Evolutionary conservation across 768 basidiomycete species (phyloP).

Genomic region (Trametes gibbosa): DNA sequence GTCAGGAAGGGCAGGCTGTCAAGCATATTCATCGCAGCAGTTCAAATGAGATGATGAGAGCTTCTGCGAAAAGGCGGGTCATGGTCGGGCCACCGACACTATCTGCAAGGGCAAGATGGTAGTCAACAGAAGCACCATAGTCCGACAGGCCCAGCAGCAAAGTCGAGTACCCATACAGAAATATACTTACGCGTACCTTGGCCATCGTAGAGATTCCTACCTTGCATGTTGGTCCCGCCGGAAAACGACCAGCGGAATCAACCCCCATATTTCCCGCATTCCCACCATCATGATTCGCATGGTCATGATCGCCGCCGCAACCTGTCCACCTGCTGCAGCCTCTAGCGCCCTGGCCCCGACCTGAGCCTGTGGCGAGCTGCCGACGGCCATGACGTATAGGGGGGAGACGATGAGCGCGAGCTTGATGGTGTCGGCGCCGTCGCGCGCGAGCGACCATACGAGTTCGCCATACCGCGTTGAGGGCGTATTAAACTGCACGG

Average conservation of each 20-base stretch:
- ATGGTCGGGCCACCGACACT: neutral
- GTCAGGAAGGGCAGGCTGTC: neutral
- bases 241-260: conserved; percentile 14
- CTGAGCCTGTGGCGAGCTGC: neutral
- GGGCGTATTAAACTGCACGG: neutral
- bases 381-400: conserved; percentile 8
- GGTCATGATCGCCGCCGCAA: conserved; percentile 15
- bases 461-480: neutral
- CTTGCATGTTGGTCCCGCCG: conserved; percentile 2
- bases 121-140: neutral
- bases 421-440: conserved; percentile 15
- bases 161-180: too few relatives aligned
- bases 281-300: conserved; percentile 5
- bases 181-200: neutral
- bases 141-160: neutral
- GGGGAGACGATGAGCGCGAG: conserved; percentile 13
- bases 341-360: conserved; percentile 8
- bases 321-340: conserved; percentile 15
- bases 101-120: neutral
- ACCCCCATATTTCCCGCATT: conserved; percentile 13
- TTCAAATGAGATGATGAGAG: neutral
- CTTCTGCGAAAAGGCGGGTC: neutral
- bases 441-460: neutral
- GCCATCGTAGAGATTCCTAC: neutral
- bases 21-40: neutral